Evolutionary conservation across 2,329 filamentous ascomycete species (phyloP).

Genomic region (Microcyclospora pomicola): DNA sequence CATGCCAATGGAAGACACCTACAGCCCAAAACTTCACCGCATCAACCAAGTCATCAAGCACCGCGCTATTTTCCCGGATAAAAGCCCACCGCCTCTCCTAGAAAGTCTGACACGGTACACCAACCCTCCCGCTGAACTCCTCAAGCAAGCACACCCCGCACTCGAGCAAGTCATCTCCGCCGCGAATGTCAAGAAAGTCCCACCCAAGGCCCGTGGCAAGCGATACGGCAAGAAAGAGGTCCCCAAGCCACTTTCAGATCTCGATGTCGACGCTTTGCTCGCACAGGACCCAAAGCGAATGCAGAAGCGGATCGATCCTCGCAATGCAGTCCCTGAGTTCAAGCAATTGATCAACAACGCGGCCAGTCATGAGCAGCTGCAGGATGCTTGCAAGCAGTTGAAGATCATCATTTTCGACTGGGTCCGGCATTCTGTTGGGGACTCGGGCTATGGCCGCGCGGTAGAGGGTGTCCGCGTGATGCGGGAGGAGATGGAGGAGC

Average conservation of each 20-base stretch:
- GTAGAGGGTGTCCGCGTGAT: slow-evolving; percentile 65
- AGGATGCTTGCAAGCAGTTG: slow-evolving; percentile 62
- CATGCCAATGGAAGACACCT: slow-evolving; percentile 65
- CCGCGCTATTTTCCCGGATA: slow-evolving; percentile 61
- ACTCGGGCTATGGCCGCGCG: slow-evolving; percentile 58
- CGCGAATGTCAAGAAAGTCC: slow-evolving; percentile 65
- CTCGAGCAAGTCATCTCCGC: slow-evolving; percentile 52
- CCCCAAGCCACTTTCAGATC: slow-evolving; percentile 73
- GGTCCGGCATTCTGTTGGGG: slow-evolving; percentile 60
- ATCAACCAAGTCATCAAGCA: slow-evolving; percentile 74
- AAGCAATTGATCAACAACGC: slow-evolving; percentile 57
- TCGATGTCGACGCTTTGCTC: slow-evolving; percentile 76
- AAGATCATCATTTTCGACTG: slow-evolving; percentile 53
- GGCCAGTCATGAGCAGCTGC: slow-evolving; percentile 42
- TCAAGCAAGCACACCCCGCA: slow-evolving; percentile 42
- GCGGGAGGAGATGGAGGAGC: slow-evolving; percentile 58
- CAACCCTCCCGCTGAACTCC: slow-evolving; percentile 52
- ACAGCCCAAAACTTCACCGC: slow-evolving; percentile 73
- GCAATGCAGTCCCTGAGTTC: slow-evolving; percentile 83
- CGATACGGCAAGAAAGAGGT: slow-evolving; percentile 43
- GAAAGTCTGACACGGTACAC: slow-evolving; percentile 59
- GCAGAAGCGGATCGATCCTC: slow-evolving; percentile 42
- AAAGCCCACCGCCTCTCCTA: slow-evolving; percentile 47
- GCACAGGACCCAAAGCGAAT: slow-evolving; percentile 35
- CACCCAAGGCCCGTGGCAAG: slow-evolving; percentile 37